These are phyloP conservation scores for Thermochaetoides thermophila DNA, from an alignment of 495 filamentous ascomycete species.

Conservation along the genomic window DNA sequence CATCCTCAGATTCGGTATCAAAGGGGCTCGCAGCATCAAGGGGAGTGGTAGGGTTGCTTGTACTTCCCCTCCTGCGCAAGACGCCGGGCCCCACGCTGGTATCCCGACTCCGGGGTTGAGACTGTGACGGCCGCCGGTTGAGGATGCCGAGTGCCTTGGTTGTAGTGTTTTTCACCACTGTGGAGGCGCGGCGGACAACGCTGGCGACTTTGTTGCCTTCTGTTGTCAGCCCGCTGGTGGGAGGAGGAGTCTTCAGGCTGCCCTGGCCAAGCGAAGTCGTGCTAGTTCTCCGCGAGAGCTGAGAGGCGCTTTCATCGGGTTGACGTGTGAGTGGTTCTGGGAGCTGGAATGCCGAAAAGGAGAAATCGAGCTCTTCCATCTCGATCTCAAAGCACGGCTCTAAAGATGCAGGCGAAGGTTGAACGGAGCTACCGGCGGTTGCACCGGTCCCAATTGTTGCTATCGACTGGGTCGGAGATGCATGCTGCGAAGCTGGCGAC, in stretches of 20 bases:
- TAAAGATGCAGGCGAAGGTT: conserved; percentile 27
- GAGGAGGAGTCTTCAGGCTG: conserved; percentile 7
- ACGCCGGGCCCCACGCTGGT: conserved; percentile 79
- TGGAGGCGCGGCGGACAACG: conserved; percentile 33
- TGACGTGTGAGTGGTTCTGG: conserved; percentile 23
- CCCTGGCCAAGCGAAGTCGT: conserved; percentile 21
- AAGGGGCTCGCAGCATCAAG: conserved; percentile 38
- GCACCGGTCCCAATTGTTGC: conserved; percentile 19
- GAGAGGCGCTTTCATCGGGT: conserved; percentile 1
- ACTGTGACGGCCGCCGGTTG: conserved; percentile 50
- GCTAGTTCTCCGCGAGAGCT: conserved; percentile 23
- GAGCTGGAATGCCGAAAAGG: conserved; percentile 20
- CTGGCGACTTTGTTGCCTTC: conserved; percentile 23
- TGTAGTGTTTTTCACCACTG: conserved; percentile 21
- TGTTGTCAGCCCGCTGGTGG: conserved; percentile 23
- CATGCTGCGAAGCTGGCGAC: conserved; percentile 26
- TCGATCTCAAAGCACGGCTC: conserved; percentile 16
- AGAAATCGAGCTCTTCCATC: conserved; percentile 11
- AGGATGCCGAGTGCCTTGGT: conserved; percentile 19
- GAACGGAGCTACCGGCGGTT: conserved; percentile 26
- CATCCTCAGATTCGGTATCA: conserved; percentile 54
- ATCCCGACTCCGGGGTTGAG: conserved; percentile 58
- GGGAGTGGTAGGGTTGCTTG: conserved; percentile 45
- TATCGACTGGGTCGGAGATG: conserved; percentile 28
- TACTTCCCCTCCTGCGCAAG: conserved; percentile 74